phyloP scores from a whole-genome alignment of 352 stramenopile genomes.

The Phytophthora meadii region DNA sequence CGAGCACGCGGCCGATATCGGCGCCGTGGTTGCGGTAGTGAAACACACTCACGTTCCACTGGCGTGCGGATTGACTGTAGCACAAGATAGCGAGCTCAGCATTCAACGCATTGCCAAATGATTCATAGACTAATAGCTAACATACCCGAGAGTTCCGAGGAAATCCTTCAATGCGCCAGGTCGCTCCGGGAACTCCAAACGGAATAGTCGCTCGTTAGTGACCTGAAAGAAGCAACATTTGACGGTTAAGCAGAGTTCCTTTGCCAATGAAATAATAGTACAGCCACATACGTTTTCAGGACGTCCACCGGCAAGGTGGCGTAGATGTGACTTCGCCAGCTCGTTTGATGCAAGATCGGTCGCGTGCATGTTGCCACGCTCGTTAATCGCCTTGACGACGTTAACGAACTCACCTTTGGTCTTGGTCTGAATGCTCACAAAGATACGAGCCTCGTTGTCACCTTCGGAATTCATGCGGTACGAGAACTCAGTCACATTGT shows the following conservation, averaged over 20 bases:
- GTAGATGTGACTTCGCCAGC: slow-evolving; percentile 95
- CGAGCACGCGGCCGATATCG: slow-evolving; percentile 97
- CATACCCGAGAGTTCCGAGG: slow-evolving; percentile 83
- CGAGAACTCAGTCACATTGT: slow-evolving; percentile 97
- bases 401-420: slow-evolving; percentile 64
- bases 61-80: slow-evolving; percentile 48
- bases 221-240: slow-evolving; percentile 41
- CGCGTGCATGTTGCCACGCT: slow-evolving; percentile 86
- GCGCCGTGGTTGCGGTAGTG: slow-evolving; percentile 99
- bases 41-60: slow-evolving; percentile 98
- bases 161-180: slow-evolving; percentile 94
- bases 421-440: slow-evolving; percentile 96
- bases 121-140: background rate
- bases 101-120: background rate
- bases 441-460: slow-evolving; percentile 90
- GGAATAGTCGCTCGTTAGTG: slow-evolving; percentile 94
- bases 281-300: slow-evolving; percentile 57
- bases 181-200: slow-evolving; percentile 96
- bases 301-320: slow-evolving; percentile 95
- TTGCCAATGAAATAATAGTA: background rate
- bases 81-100: background rate
- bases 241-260: slow-evolving; percentile 8
- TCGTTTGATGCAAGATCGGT: slow-evolving; percentile 96
- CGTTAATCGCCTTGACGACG: slow-evolving; percentile 76
- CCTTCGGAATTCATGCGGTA: slow-evolving; percentile 92